Percentiles rank a stretch among this genome's conserved stretches.
These are phyloP conservation scores for Phoma sp. DNA, from an alignment of 2,329 filamentous ascomycete genomes.

Conservation along the genomic window DNA sequence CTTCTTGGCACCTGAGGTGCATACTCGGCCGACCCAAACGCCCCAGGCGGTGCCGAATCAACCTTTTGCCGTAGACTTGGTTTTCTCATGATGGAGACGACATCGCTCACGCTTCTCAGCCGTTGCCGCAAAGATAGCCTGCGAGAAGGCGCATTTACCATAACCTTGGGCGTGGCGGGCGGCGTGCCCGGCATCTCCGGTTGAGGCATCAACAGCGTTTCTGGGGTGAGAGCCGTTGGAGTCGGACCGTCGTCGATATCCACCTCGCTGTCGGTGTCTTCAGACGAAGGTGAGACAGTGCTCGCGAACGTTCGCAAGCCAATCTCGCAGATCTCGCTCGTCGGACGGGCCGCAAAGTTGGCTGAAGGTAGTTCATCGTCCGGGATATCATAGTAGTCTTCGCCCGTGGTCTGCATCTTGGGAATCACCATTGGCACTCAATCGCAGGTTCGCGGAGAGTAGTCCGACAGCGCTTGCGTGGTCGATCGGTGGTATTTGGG, in stretches of 20 bases:
- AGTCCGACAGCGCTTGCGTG: conserved; percentile 11
- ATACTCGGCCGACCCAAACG: conserved; percentile 9
- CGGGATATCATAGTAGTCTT: conserved; percentile 33
- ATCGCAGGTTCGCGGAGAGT: conserved; percentile 8
- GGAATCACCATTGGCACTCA: neutral
- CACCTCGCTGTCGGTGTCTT: conserved; percentile 17
- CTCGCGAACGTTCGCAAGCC: conserved; percentile 19
- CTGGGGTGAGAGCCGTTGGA: conserved; percentile 3
- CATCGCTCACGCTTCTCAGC: conserved; percentile 14
- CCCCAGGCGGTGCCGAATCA: conserved; percentile 29
- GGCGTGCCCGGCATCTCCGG: conserved; percentile 11
- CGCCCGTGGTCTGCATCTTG: conserved; percentile 17
- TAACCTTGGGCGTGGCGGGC: conserved; percentile 13
- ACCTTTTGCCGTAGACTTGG: conserved; percentile 27
- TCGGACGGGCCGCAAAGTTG: conserved; percentile 33
- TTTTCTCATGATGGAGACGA: conserved; percentile 11
- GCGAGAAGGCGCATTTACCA: conserved; percentile 8
- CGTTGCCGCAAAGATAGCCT: conserved; percentile 1
- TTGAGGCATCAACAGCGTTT: conserved; percentile 4
- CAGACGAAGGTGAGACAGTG: conserved; percentile 9
- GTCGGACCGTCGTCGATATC: conserved; percentile 19
- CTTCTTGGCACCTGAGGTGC: conserved; percentile 31
- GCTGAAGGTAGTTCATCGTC: conserved; percentile 28
- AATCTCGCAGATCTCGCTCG: conserved; percentile 33
- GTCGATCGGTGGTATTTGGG: conserved; percentile 4